Conservation (phyloP, 192 early-diverging fungal species). For the Chytriomyces sp. region DNA sequence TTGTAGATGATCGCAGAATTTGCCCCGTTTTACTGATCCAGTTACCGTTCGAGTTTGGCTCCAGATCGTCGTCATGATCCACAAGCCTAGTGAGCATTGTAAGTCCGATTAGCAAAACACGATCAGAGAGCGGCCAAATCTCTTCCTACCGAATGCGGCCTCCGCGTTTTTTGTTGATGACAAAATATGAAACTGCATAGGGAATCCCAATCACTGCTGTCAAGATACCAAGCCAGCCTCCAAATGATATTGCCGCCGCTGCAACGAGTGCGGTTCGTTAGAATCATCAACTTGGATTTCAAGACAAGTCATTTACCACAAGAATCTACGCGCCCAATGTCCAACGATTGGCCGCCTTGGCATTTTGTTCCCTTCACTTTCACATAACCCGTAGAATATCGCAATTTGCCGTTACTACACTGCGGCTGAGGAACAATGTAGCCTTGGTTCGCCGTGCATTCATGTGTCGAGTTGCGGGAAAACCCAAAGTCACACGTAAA, state of each 20-base stretch:
- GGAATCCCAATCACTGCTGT: conserved; percentile 42
- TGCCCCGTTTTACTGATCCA: not conserved
- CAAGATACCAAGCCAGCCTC: conserved; percentile 42
- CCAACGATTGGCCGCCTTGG: conserved; percentile 36
- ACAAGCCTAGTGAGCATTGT: not conserved
- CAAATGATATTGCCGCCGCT: conserved; percentile 27
- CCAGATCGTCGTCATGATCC: conserved; percentile 1
- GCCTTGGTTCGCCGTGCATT: conserved; percentile 16
- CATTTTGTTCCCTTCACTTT: conserved; percentile 42
- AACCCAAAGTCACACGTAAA: conserved; percentile 56
- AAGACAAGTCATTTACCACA: conserved; percentile 31
- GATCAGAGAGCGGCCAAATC: not conserved
- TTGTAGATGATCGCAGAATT: conserved; percentile 11
- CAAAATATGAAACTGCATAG: conserved; percentile 29
- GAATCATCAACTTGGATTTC: not conserved
- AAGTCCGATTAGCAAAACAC: not conserved
- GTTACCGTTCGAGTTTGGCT: not conserved
- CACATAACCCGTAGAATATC: conserved; percentile 38
- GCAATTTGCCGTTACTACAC: conserved; percentile 32
- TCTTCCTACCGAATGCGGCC: conserved; percentile 44
- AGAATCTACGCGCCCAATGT: conserved; percentile 24
- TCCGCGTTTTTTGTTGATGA: conserved; percentile 37
- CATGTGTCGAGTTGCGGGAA: conserved; percentile 16
- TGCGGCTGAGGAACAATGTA: conserved; percentile 22
- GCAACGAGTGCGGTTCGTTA: not conserved